Percentiles rank a stretch among this genome's conserved stretches.
Conservation (phyloP, 495 filamentous ascomycete genomes). For the Neurospora pannonica region DNA sequence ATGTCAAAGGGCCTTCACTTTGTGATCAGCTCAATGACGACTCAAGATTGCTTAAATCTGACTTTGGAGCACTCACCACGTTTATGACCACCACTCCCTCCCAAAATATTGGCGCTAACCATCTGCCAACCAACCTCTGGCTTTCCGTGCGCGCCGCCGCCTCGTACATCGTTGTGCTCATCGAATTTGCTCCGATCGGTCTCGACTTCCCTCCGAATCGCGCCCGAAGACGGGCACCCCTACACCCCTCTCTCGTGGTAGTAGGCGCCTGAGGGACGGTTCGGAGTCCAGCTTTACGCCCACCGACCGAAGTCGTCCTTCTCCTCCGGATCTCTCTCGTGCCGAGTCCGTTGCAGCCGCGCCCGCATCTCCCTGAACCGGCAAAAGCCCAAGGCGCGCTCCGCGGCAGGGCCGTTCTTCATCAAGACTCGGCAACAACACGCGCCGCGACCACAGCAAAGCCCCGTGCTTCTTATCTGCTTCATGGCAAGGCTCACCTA, state of each 20-base stretch:
- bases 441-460: slow-evolving; percentile 15
- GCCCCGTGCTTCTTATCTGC: slow-evolving; percentile 9
- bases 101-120: background rate
- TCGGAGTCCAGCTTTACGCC: background rate
- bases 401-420: no score
- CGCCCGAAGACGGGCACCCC: background rate
- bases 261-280: background rate
- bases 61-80: background rate
- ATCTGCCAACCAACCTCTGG: background rate
- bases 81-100: background rate
- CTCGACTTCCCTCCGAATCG: background rate
- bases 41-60: background rate
- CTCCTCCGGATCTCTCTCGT: background rate
- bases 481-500: slow-evolving; percentile 27
- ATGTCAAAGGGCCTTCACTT: background rate
- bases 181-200: background rate
- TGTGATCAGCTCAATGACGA: background rate
- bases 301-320: background rate
- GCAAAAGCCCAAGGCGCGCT: background rate
- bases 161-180: background rate
- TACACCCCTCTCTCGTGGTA: background rate
- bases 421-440: slow-evolving; percentile 13
- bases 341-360: background rate
- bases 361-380: background rate
- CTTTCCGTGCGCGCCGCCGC: background rate